Evolutionary conservation across 768 basidiomycete species (phyloP).

Genomic region (Tylopilus balloui): DNA sequence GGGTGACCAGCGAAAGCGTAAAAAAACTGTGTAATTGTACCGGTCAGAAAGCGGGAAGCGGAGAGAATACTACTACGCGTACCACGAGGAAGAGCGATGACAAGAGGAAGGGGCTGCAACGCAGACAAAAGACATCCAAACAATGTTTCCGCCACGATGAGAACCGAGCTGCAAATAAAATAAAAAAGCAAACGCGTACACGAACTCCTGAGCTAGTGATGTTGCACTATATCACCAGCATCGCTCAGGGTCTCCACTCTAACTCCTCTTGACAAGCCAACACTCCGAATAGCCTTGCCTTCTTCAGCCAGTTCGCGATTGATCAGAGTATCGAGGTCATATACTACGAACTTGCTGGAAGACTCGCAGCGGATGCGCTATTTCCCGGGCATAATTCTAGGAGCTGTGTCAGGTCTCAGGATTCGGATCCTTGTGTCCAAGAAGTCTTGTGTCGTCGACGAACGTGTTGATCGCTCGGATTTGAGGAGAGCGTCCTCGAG

Average conservation of each 20-base stretch:
- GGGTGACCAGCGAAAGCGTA: slow-evolving; percentile 21
- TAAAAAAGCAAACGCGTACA: slow-evolving; percentile 34
- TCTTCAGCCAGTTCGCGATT: slow-evolving; percentile 82
- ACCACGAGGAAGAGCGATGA: slow-evolving; percentile 27
- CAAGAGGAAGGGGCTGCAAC: slow-evolving; percentile 22
- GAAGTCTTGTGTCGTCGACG: no score
- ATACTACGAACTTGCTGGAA: no score
- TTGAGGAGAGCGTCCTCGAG: no score
- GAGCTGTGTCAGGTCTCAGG: no score
- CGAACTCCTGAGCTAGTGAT: slow-evolving; percentile 38
- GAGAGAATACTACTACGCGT: slow-evolving; percentile 28
- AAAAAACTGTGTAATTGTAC: slow-evolving; percentile 27
- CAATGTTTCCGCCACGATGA: slow-evolving; percentile 30
- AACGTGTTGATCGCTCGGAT: no score
- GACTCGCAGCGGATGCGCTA: no score
- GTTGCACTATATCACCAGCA: slow-evolving; percentile 45
- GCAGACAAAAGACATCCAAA: slow-evolving; percentile 36
- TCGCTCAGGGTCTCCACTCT: slow-evolving; percentile 68
- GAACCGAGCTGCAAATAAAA: slow-evolving; percentile 34
- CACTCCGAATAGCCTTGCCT: slow-evolving; percentile 83
- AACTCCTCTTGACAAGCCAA: slow-evolving; percentile 74
- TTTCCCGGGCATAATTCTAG: no score
- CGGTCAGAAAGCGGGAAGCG: slow-evolving; percentile 32
- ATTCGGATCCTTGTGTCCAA: no score
- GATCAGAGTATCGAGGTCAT: slow-evolving; percentile 44